Base-by-base conservation (phyloP, 225 moss, liverwort and hornwort genomes). In the Bryoerythrophyllum caledonicum region DNA sequence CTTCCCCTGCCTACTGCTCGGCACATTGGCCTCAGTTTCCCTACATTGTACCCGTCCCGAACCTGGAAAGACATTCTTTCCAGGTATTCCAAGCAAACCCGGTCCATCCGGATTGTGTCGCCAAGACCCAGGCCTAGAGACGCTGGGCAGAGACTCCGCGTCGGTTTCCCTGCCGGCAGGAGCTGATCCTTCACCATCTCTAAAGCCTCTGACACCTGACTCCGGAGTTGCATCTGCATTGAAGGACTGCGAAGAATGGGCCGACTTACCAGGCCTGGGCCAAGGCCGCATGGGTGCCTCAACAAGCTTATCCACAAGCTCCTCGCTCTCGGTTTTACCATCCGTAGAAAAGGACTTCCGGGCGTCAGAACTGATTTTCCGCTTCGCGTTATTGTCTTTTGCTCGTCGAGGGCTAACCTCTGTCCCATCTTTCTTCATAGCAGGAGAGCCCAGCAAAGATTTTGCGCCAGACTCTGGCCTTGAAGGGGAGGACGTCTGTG, bases 11-110 rank as follows among this genome's bases (percentile, higher is more conserved):
- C 83, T 91, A 44, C 79, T 81, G 68, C 55, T 79, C 32, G 61
- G 63, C 66, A 80, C 63, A 78, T 65, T 83, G 40, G 79, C 71
- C 19, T 94, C 94, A 37, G 46, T 20, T 73, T 90, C 90, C 68
- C 83, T 87, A 30, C 62, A 75, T 46, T 70, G 86, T 9, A 71
- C 25, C 32, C 84, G 82, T 56, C 87, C 91, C 25, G n/a, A n/a
- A n/a, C n/a, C n/a, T n/a, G n/a, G n/a, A 82, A 27, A 60, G 16
- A 77, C 82, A 80, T 77, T 76, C 70, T 90, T 90, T 48, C 72
- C 93, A 38, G 94, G 88, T 75, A 84, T 96, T 67, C 87, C 92
- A 40, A 94, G 89, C 71, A 92, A 79, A 63, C 94, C 91, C 46
- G 81, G 80, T 41, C 80, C 87, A 78, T 93, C 96, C 10, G 76